Base-by-base conservation (phyloP, 176 grass and related monocot species). In the Oryza brachyantha region DNA sequence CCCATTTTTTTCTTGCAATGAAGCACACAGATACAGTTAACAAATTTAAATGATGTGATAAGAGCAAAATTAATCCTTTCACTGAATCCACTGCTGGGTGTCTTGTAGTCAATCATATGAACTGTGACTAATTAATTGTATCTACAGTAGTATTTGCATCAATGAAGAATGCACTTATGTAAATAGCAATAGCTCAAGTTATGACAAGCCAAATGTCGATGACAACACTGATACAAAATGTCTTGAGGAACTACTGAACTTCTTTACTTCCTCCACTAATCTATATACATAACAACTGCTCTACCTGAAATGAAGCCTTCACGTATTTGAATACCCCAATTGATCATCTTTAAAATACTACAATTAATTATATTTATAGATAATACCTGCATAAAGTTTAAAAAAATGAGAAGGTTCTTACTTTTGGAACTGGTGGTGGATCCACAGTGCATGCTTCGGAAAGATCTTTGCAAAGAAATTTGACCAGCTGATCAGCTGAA, bases 391-490 rank as follows among this genome's bases (percentile, higher is more conserved):
- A 52, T 63, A 75, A 81, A 68, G 7, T 16, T n/a, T 28, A 0
- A 40, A 75, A 75, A 80, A 71, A 68, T 19, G 10, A 1, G 0
- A 3, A 82, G 5, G 26, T 31, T 27, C 71, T 86, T 79, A 97
- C 94, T 86, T 94, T 90, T 43, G 96, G 90, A 76, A 99, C 80
- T 43, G 90, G 92, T 12, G 90, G 88, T 64, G 92, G 84, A 31
- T 82, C 77, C 4, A 76, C 83, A 38, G 71, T 71, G 12, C 96
- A 99, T 38, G 88, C 90, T 87, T 99, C 74, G 0, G 96, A 93
- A n/a, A 99, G 75, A 81, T 99, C 96, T 72, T 95, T 83, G 64
- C 96, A 99, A 13, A 99, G 66, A 89, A 91, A 95, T 38, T 95
- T 89, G 39, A 81, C 70, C 70, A 95, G 87, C 71, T 85, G 63